Evolutionary conservation across 371 early-diverging fungal genomes (phyloP).

Genomic region (Coemansia sp.): DNA sequence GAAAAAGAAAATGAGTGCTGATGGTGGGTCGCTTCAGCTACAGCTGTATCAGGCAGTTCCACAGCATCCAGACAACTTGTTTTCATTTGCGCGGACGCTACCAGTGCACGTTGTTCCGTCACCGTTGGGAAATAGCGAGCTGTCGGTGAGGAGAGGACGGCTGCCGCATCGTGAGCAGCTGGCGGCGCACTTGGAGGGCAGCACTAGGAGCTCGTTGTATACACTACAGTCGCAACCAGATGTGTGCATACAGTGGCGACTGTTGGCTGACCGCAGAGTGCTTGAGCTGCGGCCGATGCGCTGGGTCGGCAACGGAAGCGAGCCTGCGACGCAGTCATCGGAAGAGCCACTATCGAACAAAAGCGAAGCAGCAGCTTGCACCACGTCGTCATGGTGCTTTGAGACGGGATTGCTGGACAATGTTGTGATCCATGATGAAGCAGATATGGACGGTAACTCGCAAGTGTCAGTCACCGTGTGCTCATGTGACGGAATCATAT

Average conservation of each 20-base stretch:
- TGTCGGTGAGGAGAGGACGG: not conserved
- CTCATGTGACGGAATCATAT: constrained; percentile 27
- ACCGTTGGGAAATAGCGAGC: constrained; percentile 3
- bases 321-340: not conserved
- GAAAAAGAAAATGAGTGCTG: constrained; percentile 6
- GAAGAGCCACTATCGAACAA: not conserved
- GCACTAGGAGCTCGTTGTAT: constrained; percentile 24
- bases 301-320: constrained; percentile 24
- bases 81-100: constrained; percentile 26
- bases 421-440: constrained; percentile 22
- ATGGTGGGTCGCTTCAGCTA: constrained; percentile 18
- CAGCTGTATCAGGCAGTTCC: constrained; percentile 39
- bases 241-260: constrained; percentile 46
- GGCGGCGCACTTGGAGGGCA: constrained; percentile 30
- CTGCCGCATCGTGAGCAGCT: constrained; percentile 21
- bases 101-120: constrained; percentile 42
- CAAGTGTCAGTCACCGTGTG: constrained; percentile 30
- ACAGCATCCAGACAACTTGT: constrained; percentile 45
- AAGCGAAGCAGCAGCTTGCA: constrained; percentile 19
- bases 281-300: constrained; percentile 44
- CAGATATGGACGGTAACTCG: constrained; percentile 2
- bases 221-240: constrained; percentile 42
- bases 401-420: constrained; percentile 23
- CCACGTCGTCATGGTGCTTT: constrained; percentile 42
- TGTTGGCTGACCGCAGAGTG: constrained; percentile 33